Base-by-base conservation (phyloP, 345 rosid species). In the Lenwebbia sp. region DNA sequence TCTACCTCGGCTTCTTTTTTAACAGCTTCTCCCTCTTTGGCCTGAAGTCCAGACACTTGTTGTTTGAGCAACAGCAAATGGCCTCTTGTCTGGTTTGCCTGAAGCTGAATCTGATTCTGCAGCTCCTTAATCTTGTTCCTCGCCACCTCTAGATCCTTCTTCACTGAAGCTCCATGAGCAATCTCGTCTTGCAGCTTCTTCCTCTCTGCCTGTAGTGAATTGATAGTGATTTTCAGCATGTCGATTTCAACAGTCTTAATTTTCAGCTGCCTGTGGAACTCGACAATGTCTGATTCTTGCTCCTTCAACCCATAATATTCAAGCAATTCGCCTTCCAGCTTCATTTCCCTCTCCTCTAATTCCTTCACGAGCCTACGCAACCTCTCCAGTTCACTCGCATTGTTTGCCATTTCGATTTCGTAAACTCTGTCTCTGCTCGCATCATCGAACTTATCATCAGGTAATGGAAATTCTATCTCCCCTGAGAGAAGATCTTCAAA, bases 291-390 rank as follows among this genome's bases (percentile, higher is more conserved):
- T 2, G 93, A 93, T 90, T 97, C 98, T 89, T 94, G 98, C 90
- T 97, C 99, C 92, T 95, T 95, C 85, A 97, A 85, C 86, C 99
- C 99, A 85, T 95, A 97, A 89, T 94, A 97, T 92, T 97, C 99
- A 0, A 97, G 98, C 87, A 97, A 88, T 76, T 97, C 98, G 0
- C 96, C 99, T 92, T 95, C 99, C 52, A 97, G 99, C 89, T 95
- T 97, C 88, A 91, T 95, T 91, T 97, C 99, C 90, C 99, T 93
- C 86, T 96, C 99, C 89, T 94, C 98, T 86, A 96, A 86, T 88
- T 97, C 98, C 83, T 89, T 92, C 23, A 94, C 99, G 81, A 96
- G 91, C 41, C 90, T 84, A 54, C 94, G 94, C 85, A 96, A 89
- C 91, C 94, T 88, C 86, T 96, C 95, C 6, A 97, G 90, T 88